These are phyloP conservation scores for Auriscalpium orientale DNA, from an alignment of 768 basidiomycete species.

Conservation along the genomic window DNA sequence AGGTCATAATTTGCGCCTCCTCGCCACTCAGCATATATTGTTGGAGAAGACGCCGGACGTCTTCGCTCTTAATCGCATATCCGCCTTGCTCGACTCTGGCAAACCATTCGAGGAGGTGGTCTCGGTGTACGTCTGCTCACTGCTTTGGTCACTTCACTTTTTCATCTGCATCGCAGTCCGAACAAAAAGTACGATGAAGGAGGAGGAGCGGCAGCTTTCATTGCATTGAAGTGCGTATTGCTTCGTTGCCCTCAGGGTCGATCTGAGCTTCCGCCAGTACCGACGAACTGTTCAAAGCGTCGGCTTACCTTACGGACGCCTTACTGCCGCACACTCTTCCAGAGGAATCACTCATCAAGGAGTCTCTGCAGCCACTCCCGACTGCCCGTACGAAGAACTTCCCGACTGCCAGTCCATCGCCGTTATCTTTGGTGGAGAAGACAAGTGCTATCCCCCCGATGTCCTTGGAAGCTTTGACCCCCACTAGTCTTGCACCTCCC, in stretches of 20 bases:
- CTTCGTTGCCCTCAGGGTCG: neutral
- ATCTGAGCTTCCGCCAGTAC: slow-evolving; percentile 33
- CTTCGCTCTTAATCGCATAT: slow-evolving; percentile 66
- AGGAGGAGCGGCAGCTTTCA: slow-evolving; percentile 62
- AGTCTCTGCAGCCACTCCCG: neutral
- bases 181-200: slow-evolving; percentile 59
- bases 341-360: neutral
- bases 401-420: neutral
- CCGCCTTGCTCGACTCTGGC: slow-evolving; percentile 62
- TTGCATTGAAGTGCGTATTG: slow-evolving; percentile 52
- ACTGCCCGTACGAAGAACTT: neutral
- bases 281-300: slow-evolving; percentile 72
- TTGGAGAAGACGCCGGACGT: slow-evolving; percentile 63
- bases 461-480: neutral
- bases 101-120: slow-evolving; percentile 44
- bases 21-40: slow-evolving; percentile 74
- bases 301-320: slow-evolving; percentile 66
- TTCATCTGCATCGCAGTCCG: slow-evolving; percentile 30
- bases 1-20: slow-evolving; percentile 70
- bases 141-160: neutral
- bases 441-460: neutral
- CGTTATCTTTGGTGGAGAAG: neutral
- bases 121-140: slow-evolving; percentile 30
- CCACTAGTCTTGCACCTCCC: neutral
- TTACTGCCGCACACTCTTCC: slow-evolving; percentile 13